Percentiles rank a stretch among this genome's conserved stretches.
Conservation (phyloP, 2,329 filamentous ascomycete species). For the Paracoccidioides lutzii region DNA sequence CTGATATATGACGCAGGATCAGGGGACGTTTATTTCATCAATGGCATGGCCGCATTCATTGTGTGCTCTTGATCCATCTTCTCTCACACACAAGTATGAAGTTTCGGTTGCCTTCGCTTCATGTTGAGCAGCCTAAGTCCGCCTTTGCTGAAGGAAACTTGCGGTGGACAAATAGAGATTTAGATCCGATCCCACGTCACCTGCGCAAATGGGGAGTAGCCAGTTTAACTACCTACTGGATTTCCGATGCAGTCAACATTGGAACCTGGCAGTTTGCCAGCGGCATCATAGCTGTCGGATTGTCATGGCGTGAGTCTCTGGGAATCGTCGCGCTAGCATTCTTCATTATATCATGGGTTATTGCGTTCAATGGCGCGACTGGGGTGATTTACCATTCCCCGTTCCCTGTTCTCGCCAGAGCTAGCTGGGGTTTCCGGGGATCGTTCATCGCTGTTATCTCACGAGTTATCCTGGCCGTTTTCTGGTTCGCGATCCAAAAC, state of each 20-base stretch:
- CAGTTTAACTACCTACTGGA: slow-evolving; percentile 84
- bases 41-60: too few species aligned
- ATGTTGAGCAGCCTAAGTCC: slow-evolving; percentile 34
- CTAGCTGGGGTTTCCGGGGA: slow-evolving; percentile 82
- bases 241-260: slow-evolving; percentile 75
- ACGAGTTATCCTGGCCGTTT: slow-evolving; percentile 41
- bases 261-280: slow-evolving; percentile 85
- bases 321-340: slow-evolving; percentile 79
- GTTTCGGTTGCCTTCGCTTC: slow-evolving; percentile 29
- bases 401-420: slow-evolving; percentile 66
- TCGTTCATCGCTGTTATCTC: slow-evolving; percentile 43
- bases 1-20: not conserved
- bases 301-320: slow-evolving; percentile 88
- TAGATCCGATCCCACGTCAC: slow-evolving; percentile 38
- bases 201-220: slow-evolving; percentile 75
- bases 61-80: too few species aligned
- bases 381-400: slow-evolving; percentile 80
- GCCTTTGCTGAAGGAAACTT: slow-evolving; percentile 34
- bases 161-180: slow-evolving; percentile 37
- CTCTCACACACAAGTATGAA: slow-evolving; percentile 9
- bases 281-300: slow-evolving; percentile 61
- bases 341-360: slow-evolving; percentile 59
- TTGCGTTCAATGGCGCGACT: slow-evolving; percentile 67
- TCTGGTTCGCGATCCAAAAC: slow-evolving; percentile 55
- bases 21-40: too few species aligned